These are phyloP conservation scores for Hypoxylon sp. DNA, from an alignment of 2,329 filamentous ascomycete genomes.

Conservation along the genomic window DNA sequence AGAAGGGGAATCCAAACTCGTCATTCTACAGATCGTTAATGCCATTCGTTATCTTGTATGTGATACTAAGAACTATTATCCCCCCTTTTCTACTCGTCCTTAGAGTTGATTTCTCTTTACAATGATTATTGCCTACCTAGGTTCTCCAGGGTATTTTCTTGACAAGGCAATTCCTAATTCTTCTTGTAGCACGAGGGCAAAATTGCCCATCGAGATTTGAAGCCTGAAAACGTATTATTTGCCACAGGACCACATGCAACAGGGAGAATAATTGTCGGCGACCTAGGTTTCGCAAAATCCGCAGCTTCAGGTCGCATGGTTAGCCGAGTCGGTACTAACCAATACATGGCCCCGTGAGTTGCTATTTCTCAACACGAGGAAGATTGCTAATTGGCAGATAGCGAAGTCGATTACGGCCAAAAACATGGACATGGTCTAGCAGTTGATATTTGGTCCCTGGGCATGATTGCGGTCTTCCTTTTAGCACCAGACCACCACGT, in stretches of 20 bases:
- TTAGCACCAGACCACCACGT: slow-evolving; percentile 35
- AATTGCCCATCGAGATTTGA: slow-evolving; percentile 68
- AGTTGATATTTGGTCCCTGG: slow-evolving; percentile 69
- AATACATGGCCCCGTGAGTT: slow-evolving; percentile 67
- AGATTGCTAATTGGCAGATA: slow-evolving; percentile 46
- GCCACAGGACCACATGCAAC: slow-evolving; percentile 61
- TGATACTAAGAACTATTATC: neutral
- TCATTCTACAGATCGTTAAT: slow-evolving; percentile 64
- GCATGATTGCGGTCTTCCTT: slow-evolving; percentile 60
- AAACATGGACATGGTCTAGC: slow-evolving; percentile 57
- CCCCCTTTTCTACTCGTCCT: neutral
- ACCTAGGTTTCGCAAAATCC: slow-evolving; percentile 67
- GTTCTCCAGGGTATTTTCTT: neutral
- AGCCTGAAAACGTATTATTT: slow-evolving; percentile 66
- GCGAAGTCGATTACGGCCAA: slow-evolving; percentile 56
- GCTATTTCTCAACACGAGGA: neutral
- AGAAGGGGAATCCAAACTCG: slow-evolving; percentile 62
- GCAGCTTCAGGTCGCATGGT: slow-evolving; percentile 60
- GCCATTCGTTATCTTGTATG: slow-evolving; percentile 61
- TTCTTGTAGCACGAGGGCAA: slow-evolving; percentile 59
- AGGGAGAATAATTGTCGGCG: slow-evolving; percentile 66
- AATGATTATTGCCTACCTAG: neutral
- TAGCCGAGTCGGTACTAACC: slow-evolving; percentile 62
- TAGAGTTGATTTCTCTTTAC: neutral
- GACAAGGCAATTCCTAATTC: neutral